These are phyloP conservation scores for Dendrobium officinale DNA, from an alignment of 106 monocot species.

Conservation along the genomic window DNA sequence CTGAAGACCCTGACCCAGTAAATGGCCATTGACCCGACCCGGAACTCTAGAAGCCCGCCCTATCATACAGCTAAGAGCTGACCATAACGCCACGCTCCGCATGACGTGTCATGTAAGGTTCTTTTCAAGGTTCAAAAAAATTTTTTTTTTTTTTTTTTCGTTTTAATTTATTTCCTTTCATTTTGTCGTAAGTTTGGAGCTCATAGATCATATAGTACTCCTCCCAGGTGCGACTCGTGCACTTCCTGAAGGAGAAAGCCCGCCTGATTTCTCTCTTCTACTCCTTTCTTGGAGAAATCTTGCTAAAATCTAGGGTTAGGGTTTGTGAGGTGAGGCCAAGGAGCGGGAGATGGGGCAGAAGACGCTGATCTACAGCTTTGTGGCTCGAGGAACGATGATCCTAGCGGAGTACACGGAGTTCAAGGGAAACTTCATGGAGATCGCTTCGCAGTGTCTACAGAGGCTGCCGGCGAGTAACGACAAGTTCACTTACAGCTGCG, in stretches of 20 bases:
- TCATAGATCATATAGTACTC: neutral
- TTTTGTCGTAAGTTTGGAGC: neutral
- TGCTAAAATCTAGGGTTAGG: slow-evolving; percentile 12
- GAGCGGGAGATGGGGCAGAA: slow-evolving; percentile 21
- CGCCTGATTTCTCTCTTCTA: neutral
- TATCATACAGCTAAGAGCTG: too few species aligned
- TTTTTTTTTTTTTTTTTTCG: too few species aligned
- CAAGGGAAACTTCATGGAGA: slow-evolving; percentile 41
- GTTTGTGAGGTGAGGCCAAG: neutral
- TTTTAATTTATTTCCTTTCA: neutral
- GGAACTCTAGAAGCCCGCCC: too few species aligned
- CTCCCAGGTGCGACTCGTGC: neutral
- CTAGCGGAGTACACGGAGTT: slow-evolving; percentile 52
- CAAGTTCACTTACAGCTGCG: slow-evolving; percentile 43
- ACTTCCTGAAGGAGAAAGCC: neutral
- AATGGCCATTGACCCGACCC: too few species aligned
- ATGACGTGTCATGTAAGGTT: too few species aligned
- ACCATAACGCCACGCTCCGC: too few species aligned
- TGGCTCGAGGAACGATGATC: slow-evolving; percentile 35
- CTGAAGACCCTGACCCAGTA: too few species aligned
- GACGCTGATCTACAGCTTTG: slow-evolving; percentile 42
- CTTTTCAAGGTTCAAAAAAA: too few species aligned
- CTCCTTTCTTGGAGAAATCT: neutral
- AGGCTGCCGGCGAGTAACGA: slow-evolving; percentile 38
- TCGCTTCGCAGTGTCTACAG: slow-evolving; percentile 40